Conservation (phyloP, 2,329 filamentous ascomycete species). For the Trichophyton equinum region DNA sequence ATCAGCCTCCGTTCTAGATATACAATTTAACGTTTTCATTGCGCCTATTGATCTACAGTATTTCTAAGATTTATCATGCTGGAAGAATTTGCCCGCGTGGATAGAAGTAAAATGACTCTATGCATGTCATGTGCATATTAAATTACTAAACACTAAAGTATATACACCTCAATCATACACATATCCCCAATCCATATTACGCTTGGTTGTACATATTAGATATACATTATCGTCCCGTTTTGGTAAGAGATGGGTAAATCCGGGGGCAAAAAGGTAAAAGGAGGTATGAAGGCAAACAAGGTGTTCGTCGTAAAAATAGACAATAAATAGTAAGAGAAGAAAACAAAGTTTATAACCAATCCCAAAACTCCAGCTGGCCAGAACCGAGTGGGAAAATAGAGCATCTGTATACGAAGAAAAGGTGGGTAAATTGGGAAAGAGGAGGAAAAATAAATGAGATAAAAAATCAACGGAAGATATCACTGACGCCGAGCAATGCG, state of each 20-base stretch:
- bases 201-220: not conserved
- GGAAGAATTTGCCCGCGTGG: no score
- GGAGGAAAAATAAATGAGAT: no score
- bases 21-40: not conserved
- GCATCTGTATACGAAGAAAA: slow-evolving; percentile 13
- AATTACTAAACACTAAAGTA: not conserved
- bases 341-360: not conserved
- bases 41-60: not conserved
- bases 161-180: not conserved
- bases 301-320: not conserved
- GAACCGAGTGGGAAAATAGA: not conserved
- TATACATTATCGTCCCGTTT: not conserved
- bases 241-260: not conserved
- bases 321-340: not conserved
- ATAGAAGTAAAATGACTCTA: not conserved
- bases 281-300: not conserved
- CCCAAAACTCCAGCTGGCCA: not conserved
- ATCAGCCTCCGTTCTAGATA: not conserved
- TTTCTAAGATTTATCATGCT: not conserved
- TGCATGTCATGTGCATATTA: not conserved
- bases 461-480: slow-evolving; percentile 8
- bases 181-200: not conserved
- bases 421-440: not conserved
- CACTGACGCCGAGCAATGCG: not conserved
- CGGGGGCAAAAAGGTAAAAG: not conserved